Base-by-base conservation (phyloP, 805 yeast genomes). In the Hanseniaspora guilliermondii region DNA sequence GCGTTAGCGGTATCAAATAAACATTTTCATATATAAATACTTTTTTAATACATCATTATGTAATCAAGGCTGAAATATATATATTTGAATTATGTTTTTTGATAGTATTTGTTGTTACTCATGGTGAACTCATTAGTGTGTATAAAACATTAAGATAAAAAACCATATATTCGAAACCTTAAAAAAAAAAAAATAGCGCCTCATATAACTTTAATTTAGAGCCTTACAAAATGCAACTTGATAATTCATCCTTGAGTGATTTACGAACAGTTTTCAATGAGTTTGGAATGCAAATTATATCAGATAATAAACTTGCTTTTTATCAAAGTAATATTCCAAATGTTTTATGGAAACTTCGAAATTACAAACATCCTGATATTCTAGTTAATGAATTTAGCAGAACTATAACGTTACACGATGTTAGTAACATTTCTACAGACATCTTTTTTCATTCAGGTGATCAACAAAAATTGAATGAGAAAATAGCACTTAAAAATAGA, bases 391-490 rank as follows among this genome's bases (percentile, higher is more conserved):
- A 49, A 8, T 49, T 21, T 25, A 49, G 53, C 41, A 40, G 35
- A 41, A 49, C 53, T 4, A 49, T 49, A 33, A 41, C 53, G 8
- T 14, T 49, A 12, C 53, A 49, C 36, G 53, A 49, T 17, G 41
- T 35, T 21, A 33, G 36, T 16, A 33, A 32, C 9, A 21, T 32
- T 7, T 19, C 46, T 3, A 17, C 22, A 30, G 53, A 49, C 11
- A 22, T 41, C 8, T 49, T 49, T 35, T 49, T 40, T 35, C 40
- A 49, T 41, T 16, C 25, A 25, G 44, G 35, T 7, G 37, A 49
- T 16, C 53, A 49, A 32, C 24, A 24, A 9, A 32, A 40, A 24
- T 14, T 49, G 21, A 41, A 40, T 17, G 19, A 22, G 4, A 16
- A 19, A 9, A 33, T 49, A 7, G 22, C 40, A 21, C 8, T 7